Evolutionary conservation across 78 protist species (phyloP).

Genomic region (Cavenderia fasciculata): DNA sequence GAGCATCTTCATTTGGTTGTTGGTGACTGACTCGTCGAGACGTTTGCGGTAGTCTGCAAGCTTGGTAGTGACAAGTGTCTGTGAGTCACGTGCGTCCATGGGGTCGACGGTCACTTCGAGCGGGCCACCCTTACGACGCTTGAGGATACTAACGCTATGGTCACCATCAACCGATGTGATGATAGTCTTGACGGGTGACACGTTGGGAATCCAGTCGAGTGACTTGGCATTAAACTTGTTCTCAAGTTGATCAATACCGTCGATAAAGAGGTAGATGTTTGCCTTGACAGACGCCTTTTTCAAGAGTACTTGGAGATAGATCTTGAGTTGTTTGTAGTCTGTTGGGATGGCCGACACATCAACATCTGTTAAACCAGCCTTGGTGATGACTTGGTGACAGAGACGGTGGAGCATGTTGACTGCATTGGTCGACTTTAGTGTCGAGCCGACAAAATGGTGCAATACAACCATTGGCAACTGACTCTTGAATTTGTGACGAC

Average conservation of each 20-base stretch:
- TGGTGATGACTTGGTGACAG: conserved; percentile 20
- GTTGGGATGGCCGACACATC: neutral
- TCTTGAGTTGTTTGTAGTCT: conserved; percentile 40
- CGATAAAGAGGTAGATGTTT: conserved; percentile 63
- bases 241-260: conserved; percentile 81
- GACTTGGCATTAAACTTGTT: conserved; percentile 57
- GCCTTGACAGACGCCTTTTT: conserved; percentile 33
- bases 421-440: conserved; percentile 21
- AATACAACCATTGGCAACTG: neutral
- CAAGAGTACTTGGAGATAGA: neutral
- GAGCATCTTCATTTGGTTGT: conserved; percentile 69
- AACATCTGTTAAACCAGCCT: neutral
- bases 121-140: conserved; percentile 23
- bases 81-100: conserved; percentile 57
- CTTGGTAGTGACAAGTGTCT: conserved; percentile 9
- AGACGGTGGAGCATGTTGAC: neutral
- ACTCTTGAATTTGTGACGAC: conserved; percentile 1
- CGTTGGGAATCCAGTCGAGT: conserved; percentile 76
- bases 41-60: conserved; percentile 77
- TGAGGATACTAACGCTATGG: conserved; percentile 10
- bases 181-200: conserved; percentile 16
- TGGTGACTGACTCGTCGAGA: conserved; percentile 75
- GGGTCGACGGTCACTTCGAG: conserved; percentile 18
- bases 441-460: conserved; percentile 42
- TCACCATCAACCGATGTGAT: conserved; percentile 55